Conservation (phyloP, 768 basidiomycete genomes). For the Tulasnella sp. region DNA sequence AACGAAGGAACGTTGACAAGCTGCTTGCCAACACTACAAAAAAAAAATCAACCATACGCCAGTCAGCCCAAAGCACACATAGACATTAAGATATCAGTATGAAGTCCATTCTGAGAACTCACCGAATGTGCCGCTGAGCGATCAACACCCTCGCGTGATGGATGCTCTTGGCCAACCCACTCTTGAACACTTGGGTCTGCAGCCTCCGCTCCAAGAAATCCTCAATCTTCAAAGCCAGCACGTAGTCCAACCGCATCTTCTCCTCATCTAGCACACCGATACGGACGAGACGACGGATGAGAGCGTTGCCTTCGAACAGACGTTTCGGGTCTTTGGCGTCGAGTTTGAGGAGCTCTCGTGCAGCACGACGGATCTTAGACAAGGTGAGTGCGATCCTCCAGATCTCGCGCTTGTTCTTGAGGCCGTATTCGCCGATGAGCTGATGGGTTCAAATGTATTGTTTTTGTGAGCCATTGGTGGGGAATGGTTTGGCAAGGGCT, state of each 20-base stretch:
- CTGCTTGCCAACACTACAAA: conserved; percentile 84
- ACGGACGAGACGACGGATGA: conserved; percentile 92
- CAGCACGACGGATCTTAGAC: conserved; percentile 99
- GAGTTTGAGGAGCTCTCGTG: conserved; percentile 99
- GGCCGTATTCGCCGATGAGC: conserved; percentile 99
- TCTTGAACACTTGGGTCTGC: conserved; percentile 99
- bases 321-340: conserved; percentile 99
- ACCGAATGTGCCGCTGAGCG: conserved; percentile 97
- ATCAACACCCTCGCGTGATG: conserved; percentile 98
- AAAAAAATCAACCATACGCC: no score
- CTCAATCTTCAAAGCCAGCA: conserved; percentile 96
- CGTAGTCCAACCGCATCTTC: conserved; percentile 99
- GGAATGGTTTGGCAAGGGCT: not conserved
- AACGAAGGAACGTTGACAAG: conserved; percentile 98
- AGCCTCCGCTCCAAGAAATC: conserved; percentile 99
- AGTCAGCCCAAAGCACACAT: no score
- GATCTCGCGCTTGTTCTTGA: conserved; percentile 99
- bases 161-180: conserved; percentile 92
- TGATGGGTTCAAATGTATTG: conserved; percentile 26
- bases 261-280: conserved; percentile 99
- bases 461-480: not conserved
- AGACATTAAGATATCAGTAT: no score
- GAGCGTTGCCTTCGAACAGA: conserved; percentile 92
- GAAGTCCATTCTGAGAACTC: conserved; percentile 26
- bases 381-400: conserved; percentile 98